Evolutionary conservation across 2,329 filamentous ascomycete genomes (phyloP), one percentile per base, ranked within the genome.

Genomic region (Camptophora hylomeconis): DNA sequence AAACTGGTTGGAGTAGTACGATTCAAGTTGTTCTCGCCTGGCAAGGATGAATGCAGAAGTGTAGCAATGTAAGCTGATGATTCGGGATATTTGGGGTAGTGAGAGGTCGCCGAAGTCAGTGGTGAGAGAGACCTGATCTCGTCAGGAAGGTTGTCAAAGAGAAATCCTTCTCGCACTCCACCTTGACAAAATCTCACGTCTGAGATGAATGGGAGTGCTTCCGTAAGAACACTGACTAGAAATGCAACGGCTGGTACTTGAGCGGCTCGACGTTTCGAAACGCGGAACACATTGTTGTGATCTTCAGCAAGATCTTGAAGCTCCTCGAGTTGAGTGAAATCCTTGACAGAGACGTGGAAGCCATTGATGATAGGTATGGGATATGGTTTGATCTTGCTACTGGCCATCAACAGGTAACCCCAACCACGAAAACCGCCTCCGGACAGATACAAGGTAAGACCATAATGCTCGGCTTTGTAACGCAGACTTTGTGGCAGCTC

Each of bases 371-470:
- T 75, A 0, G 82, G 72, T 15, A 93, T 79, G 0, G 86, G 86
- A 50, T 92, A 94, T 0, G 82, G 82, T 30, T 67, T 61, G 23
- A 82, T 68, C 5, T 61, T 54, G 45, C 87, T 80, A 41, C 71
- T 68, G 48, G 79, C 75, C 78, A 92, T 86, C 29, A 93, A 64
- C 47, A 92, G 74, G 52, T 82, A 92, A 5, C 84, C 86, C 63
- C 92, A 93, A 10, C 86, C 86, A 19, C 86, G 66, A 49, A 93
- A 92, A 0, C 86, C 86, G 14, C 86, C 86, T 23, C 86, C 86
- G 38, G 80, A 92, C 33, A 94, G 72, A 50, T 86, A 93, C 6
- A 93, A 61, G 18, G 78, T 72, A 33, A 84, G 62, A 4, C 67
- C 67, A 2, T 59, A 60, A 2, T 59, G 44, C 5, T 51, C 44